These are phyloP conservation scores for Giardia muris DNA, from an alignment of 208 protist species.

Conservation along the genomic window DNA sequence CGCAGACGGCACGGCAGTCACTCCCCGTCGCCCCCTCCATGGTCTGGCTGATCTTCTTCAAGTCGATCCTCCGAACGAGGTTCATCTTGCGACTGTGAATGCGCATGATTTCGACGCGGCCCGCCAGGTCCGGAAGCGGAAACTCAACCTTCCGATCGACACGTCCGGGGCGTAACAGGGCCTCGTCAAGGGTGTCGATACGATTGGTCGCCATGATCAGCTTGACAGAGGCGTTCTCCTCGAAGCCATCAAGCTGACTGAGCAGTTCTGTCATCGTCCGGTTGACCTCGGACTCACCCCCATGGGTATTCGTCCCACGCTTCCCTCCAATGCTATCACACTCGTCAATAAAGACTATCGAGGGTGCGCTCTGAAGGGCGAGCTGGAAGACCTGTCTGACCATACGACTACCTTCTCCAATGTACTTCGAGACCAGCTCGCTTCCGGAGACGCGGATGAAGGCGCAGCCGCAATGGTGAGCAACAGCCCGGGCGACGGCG, in stretches of 20 bases:
- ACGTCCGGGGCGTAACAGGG: constrained; percentile 89
- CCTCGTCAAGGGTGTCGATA: constrained; percentile 97
- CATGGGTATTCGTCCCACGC: constrained; percentile 59
- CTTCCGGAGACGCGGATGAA: constrained; percentile 82
- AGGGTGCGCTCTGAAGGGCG: constrained; percentile 89
- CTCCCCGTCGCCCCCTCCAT: constrained; percentile 87
- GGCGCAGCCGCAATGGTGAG: constrained; percentile 34
- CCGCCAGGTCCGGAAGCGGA: constrained; percentile 64
- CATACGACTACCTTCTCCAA: constrained; percentile 95
- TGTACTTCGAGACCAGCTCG: constrained; percentile 99
- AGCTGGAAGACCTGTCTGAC: constrained; percentile 97
- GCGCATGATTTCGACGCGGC: constrained; percentile 86
- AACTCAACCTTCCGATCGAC: constrained; percentile 99
- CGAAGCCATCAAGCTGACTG: constrained; percentile 98
- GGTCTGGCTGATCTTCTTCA: constrained; percentile 81
- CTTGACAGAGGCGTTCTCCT: constrained; percentile 94
- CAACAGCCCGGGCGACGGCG: constrained; percentile 38
- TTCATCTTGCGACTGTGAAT: constrained; percentile 99
- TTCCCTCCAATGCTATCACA: constrained; percentile 93
- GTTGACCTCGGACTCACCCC: constrained; percentile 84
- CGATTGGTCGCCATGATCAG: constrained; percentile 88
- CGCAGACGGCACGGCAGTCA: constrained; percentile 86
- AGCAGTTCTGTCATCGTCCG: constrained; percentile 99
- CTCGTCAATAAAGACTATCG: constrained; percentile 99
- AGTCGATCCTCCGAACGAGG: constrained; percentile 87